Evolutionary conservation across 179 eudicot species (phyloP), one percentile per base, ranked within the genome.

Genomic region (Sideroxylon spinosum): DNA sequence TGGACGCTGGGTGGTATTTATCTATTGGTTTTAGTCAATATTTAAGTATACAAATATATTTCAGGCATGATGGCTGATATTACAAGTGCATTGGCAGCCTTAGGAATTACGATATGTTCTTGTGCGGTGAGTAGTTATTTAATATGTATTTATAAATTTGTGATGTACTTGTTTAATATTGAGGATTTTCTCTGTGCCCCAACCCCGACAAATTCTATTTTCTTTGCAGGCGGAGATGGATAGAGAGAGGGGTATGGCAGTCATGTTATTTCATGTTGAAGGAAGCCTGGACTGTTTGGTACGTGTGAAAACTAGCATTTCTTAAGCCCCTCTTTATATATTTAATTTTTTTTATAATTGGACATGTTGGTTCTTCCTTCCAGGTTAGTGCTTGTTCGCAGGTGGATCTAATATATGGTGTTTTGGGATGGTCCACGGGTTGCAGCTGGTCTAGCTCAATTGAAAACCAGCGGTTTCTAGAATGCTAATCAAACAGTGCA

Each of bases 381-480:
- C 89, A 95, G 97, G 88, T 85, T 62, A 86, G 82, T 85, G 91
- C 92, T 71, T 93, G 98, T 77, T 88, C 92, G 12, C 86, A 87
- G 81, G 86, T 93, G 74, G 93, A 91, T 89, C 79, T 78, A 66
- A 85, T 90, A 68, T 82, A 83, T 23, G 97, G 97, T 83, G 98
- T 95, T 70, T 87, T 95, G 78, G 97, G 91, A 81, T 93, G 97
- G 97, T 95, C 98, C 68, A 73, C 87, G 4, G 98, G 98, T 55
- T 95, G 98, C 83, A 95, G 98, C 88, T 93, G 92, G 97, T 88
- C 83, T 79, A 76, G 85, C 78, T 72, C 88, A 46, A 71, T 52
- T 2, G 88, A 85, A 68, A 74, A 76, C 63, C 88, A 85, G 50
- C 80, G 77, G 77, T 78, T 82, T 73, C 79, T 80, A 29, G 88